These are phyloP conservation scores for Phialophora macrospora DNA, from an alignment of 2,329 filamentous ascomycete genomes.

Conservation along the genomic window DNA sequence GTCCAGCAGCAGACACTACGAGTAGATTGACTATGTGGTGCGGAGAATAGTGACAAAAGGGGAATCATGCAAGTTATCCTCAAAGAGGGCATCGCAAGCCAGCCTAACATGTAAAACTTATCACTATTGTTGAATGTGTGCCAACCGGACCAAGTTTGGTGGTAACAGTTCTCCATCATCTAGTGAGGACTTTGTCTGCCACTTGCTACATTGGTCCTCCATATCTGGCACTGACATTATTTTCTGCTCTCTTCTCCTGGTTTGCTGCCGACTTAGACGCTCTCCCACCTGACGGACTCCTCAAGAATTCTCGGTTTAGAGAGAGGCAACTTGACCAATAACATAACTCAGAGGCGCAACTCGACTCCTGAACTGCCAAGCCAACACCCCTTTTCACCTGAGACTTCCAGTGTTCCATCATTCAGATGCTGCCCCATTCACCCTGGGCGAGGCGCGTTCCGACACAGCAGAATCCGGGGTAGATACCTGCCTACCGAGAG, in stretches of 20 bases:
- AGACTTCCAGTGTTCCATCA: slow-evolving; percentile 5
- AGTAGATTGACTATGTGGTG: background rate
- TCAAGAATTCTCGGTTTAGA: background rate
- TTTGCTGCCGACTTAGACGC: background rate
- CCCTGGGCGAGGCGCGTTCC: background rate
- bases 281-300: background rate
- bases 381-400: background rate
- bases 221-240: background rate
- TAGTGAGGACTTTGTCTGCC: background rate
- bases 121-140: background rate
- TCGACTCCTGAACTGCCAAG: background rate
- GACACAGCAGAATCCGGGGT: slow-evolving; percentile 2
- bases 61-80: background rate
- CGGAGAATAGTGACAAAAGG: background rate
- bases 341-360: background rate
- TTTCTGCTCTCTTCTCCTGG: no score
- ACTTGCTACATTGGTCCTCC: background rate
- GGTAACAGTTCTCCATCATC: background rate
- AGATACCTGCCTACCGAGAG: background rate
- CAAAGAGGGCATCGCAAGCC: background rate
- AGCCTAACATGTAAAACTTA: background rate
- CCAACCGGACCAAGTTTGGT: background rate
- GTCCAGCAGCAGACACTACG: background rate
- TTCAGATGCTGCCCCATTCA: background rate
- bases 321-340: background rate